Base-by-base conservation (phyloP, 2,329 filamentous ascomycete species). In the Colletotrichum sp. region DNA sequence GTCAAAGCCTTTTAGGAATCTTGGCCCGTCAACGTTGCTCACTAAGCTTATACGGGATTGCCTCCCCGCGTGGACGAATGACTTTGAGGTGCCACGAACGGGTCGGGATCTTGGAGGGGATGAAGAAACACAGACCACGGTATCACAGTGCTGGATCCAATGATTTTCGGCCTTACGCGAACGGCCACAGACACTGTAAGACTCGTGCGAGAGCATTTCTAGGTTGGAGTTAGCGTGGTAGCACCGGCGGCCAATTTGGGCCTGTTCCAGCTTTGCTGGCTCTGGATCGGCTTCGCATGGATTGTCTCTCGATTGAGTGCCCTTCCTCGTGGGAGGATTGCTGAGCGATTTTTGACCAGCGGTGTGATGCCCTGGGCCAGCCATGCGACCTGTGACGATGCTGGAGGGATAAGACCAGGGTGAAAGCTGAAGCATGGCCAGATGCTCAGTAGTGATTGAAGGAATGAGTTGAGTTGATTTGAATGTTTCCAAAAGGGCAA, bases 101-200 rank as follows among this genome's bases (percentile, higher is more conserved):
- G 39, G 24, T 26, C 61, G 68, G 63, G 55, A 26, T 43, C 52
- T 59, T 59, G 69, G 10, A 36, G 43, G 32, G 52, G 18, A 65
- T 36, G 60, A 73, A 68, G 74, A 74, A 63, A 60, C 71, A 66
- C 71, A 71, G 36, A 32, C 48, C 63, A 71, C 57, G 65, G 74
- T 74, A 34, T 72, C 63, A 66, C 52, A 68, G 65, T 36, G 32
- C 60, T 68, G 26, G 32, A 52, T 21, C 77, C 77, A 78, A 78
- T 78, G 72, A 16, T 28, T 68, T 67, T 65, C 7, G 69, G 52
- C 32, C 13, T 24, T 78, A 78, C 52, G 77, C 77, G 77, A 78
- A 66, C 18, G 65, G n/a, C 43, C 68, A 78, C 75, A 71, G 60
- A 26, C 39, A 43, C 63, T 60, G 77, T 77, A 34, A 65, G 64